A percentile compares a stretch with the other conserved stretches of the same genome.
phyloP scores from a whole-genome alignment of 148 eudicot genomes.

The Pharnaceum exiguum region DNA sequence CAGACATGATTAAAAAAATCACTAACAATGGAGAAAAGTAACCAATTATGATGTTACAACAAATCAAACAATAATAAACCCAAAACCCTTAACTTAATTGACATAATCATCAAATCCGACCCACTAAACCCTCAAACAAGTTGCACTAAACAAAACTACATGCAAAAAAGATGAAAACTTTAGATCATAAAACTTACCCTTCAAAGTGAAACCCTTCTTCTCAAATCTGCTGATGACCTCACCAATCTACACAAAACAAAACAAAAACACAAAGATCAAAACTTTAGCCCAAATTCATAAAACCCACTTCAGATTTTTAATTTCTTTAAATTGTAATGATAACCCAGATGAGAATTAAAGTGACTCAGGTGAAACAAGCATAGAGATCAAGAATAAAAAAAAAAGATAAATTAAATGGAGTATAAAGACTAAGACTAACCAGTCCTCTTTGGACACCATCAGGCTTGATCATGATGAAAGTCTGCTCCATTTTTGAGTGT shows the following conservation, averaged over 20 bases:
- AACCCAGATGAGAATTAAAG: background rate
- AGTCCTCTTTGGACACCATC: slow-evolving; percentile 82
- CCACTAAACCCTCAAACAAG: background rate
- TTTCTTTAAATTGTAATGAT: too few species aligned
- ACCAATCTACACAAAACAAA: slow-evolving; percentile 48
- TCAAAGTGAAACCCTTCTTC: slow-evolving; percentile 85
- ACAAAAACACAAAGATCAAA: background rate
- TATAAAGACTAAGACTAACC: too few species aligned
- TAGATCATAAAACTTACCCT: slow-evolving; percentile 36
- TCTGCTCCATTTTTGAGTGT: slow-evolving; percentile 60
- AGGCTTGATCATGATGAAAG: slow-evolving; percentile 85
- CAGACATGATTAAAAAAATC: background rate
- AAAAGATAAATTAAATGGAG: background rate
- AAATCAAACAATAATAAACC: background rate
- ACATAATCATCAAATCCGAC: background rate
- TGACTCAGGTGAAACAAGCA: background rate
- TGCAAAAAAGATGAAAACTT: background rate
- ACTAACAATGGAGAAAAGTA: too few species aligned
- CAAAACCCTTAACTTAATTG: background rate
- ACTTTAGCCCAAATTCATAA: background rate
- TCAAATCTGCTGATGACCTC: slow-evolving; percentile 88
- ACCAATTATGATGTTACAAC: background rate
- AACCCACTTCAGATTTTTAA: background rate
- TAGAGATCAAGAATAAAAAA: background rate
- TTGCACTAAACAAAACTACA: background rate